Evolutionary conservation across 441 rosid species (phyloP), one percentile per base, ranked within the genome.

Genomic region (Breynia disticha): DNA sequence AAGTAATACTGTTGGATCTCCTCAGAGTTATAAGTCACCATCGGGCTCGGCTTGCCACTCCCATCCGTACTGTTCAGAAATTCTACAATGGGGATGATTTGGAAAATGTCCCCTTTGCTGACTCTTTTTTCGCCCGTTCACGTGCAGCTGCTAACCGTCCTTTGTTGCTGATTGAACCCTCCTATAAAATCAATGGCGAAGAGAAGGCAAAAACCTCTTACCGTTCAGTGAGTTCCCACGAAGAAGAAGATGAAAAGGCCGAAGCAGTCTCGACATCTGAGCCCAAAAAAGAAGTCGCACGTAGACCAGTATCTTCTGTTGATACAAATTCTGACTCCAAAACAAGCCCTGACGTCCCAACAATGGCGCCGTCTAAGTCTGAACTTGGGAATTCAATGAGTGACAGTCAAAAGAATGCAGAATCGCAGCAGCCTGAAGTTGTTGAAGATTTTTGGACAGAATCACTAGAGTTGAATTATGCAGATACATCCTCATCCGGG

Each of bases 11-110:
- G 57, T 56, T 84, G 81, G 97, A 90, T 75, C 93, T 90, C 64
- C 87, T 90, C 20, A 79, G 96, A 72, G 98, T 90, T 56, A 72
- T 87, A 72, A 83, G 95, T 69, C 90, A 87, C 69, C 97, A 90
- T 72, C 68, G 82, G 48, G 96, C 96, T 47, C 78, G 95, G 54
- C 83, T 90, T 21, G 96, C 97, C 50, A 90, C 95, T 63, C 95
- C 96, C 20, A 84, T 90, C 50, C 90, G 97, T 52, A 87, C 97
- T 39, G 64, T 90, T 70, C 96, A 84, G 60, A 90, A 80, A 75
- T 59, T 71, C 62, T 76, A 74, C 61, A 60, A 68, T 19, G 96
- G 83, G 32, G 55, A 81, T 1, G 96, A 90, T 55, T 37, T 83
- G 73, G 97, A 81, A 37, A 79, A 78, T 64, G 13, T 80, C 21